Evolutionary conservation across 495 filamentous ascomycete genomes (phyloP).

Genomic region (Umbilicaria muhlenbergii): DNA sequence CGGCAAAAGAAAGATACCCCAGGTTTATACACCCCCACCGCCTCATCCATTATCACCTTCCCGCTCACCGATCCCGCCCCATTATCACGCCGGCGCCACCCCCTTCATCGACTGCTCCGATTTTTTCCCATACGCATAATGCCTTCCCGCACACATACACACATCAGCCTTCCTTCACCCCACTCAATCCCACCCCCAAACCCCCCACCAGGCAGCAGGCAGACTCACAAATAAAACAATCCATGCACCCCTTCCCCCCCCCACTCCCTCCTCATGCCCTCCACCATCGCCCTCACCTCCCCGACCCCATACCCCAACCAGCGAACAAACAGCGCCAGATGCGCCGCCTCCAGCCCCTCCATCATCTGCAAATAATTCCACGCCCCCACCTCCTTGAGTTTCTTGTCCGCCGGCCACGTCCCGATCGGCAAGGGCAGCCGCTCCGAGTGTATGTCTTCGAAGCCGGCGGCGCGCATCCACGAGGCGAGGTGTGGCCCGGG

Average conservation of each 20-base stretch:
- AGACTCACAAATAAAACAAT: conserved; percentile 8
- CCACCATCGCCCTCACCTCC: conserved; percentile 37
- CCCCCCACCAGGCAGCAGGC: no score
- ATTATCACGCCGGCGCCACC: no score
- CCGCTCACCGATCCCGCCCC: no score
- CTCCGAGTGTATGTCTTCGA: conserved; percentile 24
- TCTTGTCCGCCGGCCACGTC: conserved; percentile 36
- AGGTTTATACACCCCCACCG: no score
- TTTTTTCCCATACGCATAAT: no score
- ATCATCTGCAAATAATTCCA: conserved; percentile 32
- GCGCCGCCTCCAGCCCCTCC: conserved; percentile 32
- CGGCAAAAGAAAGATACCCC: no score
- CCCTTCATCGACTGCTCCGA: no score
- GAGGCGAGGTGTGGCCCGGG: conserved; percentile 20
- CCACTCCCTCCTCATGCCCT: conserved; percentile 35
- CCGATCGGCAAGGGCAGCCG: conserved; percentile 25
- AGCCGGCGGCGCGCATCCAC: conserved; percentile 36
- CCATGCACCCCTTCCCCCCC: conserved; percentile 32
- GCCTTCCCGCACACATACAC: no score
- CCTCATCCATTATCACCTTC: no score
- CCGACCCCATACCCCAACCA: conserved; percentile 34
- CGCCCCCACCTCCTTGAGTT: conserved; percentile 32
- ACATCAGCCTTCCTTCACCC: no score
- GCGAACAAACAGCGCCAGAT: conserved; percentile 36
- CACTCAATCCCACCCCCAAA: no score